A percentile compares a stretch with the other conserved stretches of the same genome.
Evolutionary conservation across 352 stramenopile species (phyloP).

Genomic region (Phytophthora kernoviae): DNA sequence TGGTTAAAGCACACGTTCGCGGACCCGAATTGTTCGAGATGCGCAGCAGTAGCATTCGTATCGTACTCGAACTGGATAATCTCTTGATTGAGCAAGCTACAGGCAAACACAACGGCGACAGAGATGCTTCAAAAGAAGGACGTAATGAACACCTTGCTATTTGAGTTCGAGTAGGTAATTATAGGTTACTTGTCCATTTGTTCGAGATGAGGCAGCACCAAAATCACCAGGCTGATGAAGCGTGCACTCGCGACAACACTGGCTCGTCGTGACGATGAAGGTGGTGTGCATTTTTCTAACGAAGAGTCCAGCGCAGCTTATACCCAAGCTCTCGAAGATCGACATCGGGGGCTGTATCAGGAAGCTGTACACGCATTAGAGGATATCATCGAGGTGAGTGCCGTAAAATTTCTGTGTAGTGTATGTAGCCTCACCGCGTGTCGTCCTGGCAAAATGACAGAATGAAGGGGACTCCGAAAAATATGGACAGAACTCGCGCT

Average conservation of each 20-base stretch:
- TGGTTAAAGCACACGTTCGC: slow-evolving; percentile 35
- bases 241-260: not conserved
- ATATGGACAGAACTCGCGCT: slow-evolving; percentile 68
- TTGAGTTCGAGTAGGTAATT: not conserved
- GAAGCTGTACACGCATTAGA: slow-evolving; percentile 47
- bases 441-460: slow-evolving; percentile 29
- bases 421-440: not conserved
- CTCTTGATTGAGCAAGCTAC: slow-evolving; percentile 23
- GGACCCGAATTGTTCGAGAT: slow-evolving; percentile 55
- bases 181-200: too few species aligned
- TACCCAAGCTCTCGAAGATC: slow-evolving; percentile 37
- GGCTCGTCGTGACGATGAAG: slow-evolving; percentile 10
- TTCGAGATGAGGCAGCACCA: not conserved
- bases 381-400: slow-evolving; percentile 47
- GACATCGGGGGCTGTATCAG: slow-evolving; percentile 43
- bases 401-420: not conserved
- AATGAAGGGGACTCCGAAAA: slow-evolving; percentile 55
- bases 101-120: slow-evolving; percentile 5
- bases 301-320: slow-evolving; percentile 34
- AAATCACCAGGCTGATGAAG: slow-evolving; percentile 15
- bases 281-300: slow-evolving; percentile 19
- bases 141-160: not conserved
- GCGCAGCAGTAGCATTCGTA: slow-evolving; percentile 30
- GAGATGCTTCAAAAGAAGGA: too few species aligned
- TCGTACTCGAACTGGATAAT: slow-evolving; percentile 63